Conservation (phyloP, 441 rosid genomes). For the Viola pubescens region DNA sequence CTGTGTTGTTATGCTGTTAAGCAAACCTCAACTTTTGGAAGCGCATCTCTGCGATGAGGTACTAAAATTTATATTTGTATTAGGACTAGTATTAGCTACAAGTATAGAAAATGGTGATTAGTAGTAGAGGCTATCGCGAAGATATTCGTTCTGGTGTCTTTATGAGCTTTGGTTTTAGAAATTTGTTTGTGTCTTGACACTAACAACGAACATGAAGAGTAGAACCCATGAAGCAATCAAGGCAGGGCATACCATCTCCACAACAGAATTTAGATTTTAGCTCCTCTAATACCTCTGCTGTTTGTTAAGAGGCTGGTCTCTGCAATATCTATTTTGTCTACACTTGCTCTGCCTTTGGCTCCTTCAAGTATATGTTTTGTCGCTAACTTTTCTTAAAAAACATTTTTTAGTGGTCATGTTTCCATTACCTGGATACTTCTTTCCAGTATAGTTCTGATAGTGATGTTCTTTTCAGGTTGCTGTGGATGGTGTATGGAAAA, state of each 20-base stretch:
- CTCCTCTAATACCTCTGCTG: not conserved
- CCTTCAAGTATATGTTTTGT: no score
- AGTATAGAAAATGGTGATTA: no score
- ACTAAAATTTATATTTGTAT: no score
- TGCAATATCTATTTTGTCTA: no score
- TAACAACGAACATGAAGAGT: not conserved
- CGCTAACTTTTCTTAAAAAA: not conserved
- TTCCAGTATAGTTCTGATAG: conserved; percentile 4
- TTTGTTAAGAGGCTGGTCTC: not conserved
- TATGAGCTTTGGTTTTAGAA: not conserved
- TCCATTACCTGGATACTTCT: not conserved
- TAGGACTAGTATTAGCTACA: no score
- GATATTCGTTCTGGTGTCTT: not conserved
- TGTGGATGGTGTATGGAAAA: conserved; percentile 93
- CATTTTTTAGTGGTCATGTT: not conserved
- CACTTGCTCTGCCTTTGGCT: no score
- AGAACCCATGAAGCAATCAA: not conserved
- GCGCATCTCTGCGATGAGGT: no score
- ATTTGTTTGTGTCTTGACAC: not conserved
- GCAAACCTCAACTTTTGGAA: no score
- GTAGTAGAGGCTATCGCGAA: no score
- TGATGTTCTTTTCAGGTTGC: conserved; percentile 59
- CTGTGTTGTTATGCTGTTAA: no score
- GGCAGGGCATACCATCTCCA: no score
- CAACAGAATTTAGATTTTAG: not conserved